phyloP scores from a whole-genome alignment of 2,329 filamentous ascomycete species.

The Microsporum ferrugineum region DNA sequence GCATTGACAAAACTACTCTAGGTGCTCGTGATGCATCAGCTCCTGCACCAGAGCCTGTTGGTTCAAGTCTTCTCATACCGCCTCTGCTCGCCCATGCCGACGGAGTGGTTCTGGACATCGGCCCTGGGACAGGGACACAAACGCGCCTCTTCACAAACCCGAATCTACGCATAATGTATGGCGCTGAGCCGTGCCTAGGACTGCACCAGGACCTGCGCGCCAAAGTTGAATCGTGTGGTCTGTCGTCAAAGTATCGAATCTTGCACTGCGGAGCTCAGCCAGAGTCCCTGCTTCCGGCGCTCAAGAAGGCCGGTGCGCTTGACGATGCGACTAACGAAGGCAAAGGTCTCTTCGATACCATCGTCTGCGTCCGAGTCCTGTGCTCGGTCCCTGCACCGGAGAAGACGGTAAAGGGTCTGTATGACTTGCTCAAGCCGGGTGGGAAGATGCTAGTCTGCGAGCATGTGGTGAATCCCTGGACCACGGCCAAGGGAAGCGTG shows the following conservation, averaged over 20 bases:
- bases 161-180: slow-evolving; percentile 40
- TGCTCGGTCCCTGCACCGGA: slow-evolving; percentile 43
- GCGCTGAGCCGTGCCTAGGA: slow-evolving; percentile 41
- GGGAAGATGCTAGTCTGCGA: slow-evolving; percentile 46
- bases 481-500: slow-evolving; percentile 35
- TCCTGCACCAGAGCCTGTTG: slow-evolving; percentile 13
- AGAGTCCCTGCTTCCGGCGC: slow-evolving; percentile 35
- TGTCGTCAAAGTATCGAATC: slow-evolving; percentile 40
- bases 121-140: slow-evolving; percentile 44
- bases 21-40: slow-evolving; percentile 5
- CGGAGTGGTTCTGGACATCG: slow-evolving; percentile 39
- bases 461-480: slow-evolving; percentile 45
- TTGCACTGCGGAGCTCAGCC: slow-evolving; percentile 39
- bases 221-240: slow-evolving; percentile 31
- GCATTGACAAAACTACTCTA: not conserved
- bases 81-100: slow-evolving; percentile 30
- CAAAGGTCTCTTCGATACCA: slow-evolving; percentile 41
- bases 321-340: slow-evolving; percentile 5
- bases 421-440: slow-evolving; percentile 43
- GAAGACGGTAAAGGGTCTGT: slow-evolving; percentile 37
- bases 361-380: slow-evolving; percentile 44
- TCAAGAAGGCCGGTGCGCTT: slow-evolving; percentile 34
- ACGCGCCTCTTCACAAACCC: slow-evolving; percentile 36
- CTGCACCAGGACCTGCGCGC: slow-evolving; percentile 37
- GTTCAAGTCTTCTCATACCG: slow-evolving; percentile 31